Evolutionary conservation across 306 rosid species (phyloP), one percentile per base, ranked within the genome.

Genomic region (Phaseolus lunatus): DNA sequence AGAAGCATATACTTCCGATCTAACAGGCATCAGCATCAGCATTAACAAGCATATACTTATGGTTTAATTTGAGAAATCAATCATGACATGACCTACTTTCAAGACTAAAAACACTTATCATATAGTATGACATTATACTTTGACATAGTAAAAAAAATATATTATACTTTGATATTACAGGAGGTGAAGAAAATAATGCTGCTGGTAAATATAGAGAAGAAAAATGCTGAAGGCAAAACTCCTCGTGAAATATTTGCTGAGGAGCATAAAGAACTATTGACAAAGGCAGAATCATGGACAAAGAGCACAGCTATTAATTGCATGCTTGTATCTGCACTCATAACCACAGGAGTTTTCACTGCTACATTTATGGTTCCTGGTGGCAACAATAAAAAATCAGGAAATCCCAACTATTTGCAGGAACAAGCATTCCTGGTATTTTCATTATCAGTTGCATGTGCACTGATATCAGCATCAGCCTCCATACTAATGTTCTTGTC

Each of bases 201-300:
- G 2, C 83, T 80, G 53, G n/a, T 24, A 52, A 15, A 9, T 0
- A 68, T 18, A 57, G 85, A 85, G 62, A 77, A 76, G 81, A 80
- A 71, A 56, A 87, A 83, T 31, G 23, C 8, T 0, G 4, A 56
- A 11, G 70, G 66, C 2, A 48, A 74, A 72, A 84, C 89, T 29
- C 85, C 91, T 6, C 41, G 19, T 11, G 77, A 78, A 23, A 5
- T 87, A 67, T 90, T 90, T 50, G 26, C 35, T 0, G 63, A 29
- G 11, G 77, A 73, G 19, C 94, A 90, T 5, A 31, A 41, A 65
- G 76, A 18, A 1, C 19, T 90, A 18, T 18, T 80, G 39, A 10
- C 16, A 22, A 58, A 72, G 37, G 94, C 91, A 58, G 90, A 84
- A 24, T 23, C 71, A 9, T 90, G 94, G 94, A 87, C 79, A 66